A percentile compares a stretch with the other conserved stretches of the same genome.
These are phyloP conservation scores for Tylopilus sp. DNA, from an alignment of 768 basidiomycete genomes.

Conservation along the genomic window DNA sequence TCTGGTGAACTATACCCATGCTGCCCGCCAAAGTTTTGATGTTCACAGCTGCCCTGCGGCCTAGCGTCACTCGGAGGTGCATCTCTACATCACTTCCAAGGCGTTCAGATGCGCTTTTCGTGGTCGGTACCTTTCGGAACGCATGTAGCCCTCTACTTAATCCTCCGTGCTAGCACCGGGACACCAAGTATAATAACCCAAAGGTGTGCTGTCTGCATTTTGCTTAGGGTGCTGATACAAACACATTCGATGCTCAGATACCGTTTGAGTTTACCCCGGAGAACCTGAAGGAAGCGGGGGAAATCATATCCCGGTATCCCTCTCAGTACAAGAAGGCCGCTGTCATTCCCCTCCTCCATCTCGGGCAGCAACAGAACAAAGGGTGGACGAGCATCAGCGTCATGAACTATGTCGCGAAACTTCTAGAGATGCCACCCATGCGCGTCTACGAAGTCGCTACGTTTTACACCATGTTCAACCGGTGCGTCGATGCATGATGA, in stretches of 20 bases:
- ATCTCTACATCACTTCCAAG: constrained; percentile 42
- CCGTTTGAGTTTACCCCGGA: constrained; percentile 80
- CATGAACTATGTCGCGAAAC: constrained; percentile 96
- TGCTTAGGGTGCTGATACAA: neutral
- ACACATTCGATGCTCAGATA: constrained; percentile 50
- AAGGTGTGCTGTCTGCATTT: constrained; percentile 45
- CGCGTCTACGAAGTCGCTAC: constrained; percentile 99
- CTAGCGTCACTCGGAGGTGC: constrained; percentile 19
- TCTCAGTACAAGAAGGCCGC: constrained; percentile 99
- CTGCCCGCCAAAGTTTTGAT: constrained; percentile 15
- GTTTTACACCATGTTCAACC: constrained; percentile 99
- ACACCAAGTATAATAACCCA: constrained; percentile 92
- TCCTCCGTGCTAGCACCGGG: constrained; percentile 69
- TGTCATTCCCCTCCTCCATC: constrained; percentile 92
- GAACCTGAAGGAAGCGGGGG: constrained; percentile 81
- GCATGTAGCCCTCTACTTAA: constrained; percentile 11
- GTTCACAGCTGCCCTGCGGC: constrained; percentile 13
- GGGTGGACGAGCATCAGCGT: constrained; percentile 98
- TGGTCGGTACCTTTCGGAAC: constrained; percentile 50
- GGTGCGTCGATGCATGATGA: constrained; percentile 45
- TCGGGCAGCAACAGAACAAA: constrained; percentile 96
- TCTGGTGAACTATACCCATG: constrained; percentile 18
- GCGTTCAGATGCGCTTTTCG: constrained; percentile 81
- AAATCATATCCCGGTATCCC: constrained; percentile 92
- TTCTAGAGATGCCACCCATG: constrained; percentile 95